phyloP scores from a whole-genome alignment of 371 early-diverging fungal genomes.

The Mortierella sp. region DNA sequence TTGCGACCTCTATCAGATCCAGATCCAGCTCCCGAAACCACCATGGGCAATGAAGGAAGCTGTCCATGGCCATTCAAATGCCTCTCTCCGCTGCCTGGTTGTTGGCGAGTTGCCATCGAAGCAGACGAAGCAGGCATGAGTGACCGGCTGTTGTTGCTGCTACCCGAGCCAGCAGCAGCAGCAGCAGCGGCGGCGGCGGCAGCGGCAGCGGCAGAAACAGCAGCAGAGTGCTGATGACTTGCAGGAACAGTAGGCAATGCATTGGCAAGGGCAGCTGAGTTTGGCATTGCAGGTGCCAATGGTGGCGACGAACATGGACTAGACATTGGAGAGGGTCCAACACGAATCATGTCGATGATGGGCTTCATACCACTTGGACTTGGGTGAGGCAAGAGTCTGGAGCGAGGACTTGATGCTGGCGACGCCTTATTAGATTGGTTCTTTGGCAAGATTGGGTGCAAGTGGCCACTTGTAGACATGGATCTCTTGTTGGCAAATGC shows the following conservation, averaged over 20 bases:
- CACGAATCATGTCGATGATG: constrained; percentile 23
- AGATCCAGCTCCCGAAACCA: constrained; percentile 9
- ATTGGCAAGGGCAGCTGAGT: constrained; percentile 28
- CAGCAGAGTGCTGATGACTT: constrained; percentile 46
- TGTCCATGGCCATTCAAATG: neutral
- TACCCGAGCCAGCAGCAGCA: constrained; percentile 10
- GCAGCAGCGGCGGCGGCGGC: constrained; percentile 41
- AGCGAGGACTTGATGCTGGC: constrained; percentile 47
- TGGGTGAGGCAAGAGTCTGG: constrained; percentile 35
- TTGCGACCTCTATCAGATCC: constrained; percentile 23
- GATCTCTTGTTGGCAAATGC: constrained; percentile 17
- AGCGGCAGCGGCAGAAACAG: constrained; percentile 46
- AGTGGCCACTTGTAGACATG: constrained; percentile 29
- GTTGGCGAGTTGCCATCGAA: constrained; percentile 15
- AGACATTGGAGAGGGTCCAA: constrained; percentile 43
- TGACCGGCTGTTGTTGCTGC: constrained; percentile 5
- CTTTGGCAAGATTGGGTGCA: constrained; percentile 47
- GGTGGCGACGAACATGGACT: constrained; percentile 53
- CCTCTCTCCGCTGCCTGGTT: constrained; percentile 11
- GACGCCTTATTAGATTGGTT: constrained; percentile 22
- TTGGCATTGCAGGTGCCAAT: constrained; percentile 19
- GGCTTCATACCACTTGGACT: constrained; percentile 34
- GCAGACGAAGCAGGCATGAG: constrained; percentile 9
- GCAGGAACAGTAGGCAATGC: constrained; percentile 43
- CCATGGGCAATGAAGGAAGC: neutral